Conservation (phyloP, 2,329 filamentous ascomycete genomes). For the Beauveria australis region DNA sequence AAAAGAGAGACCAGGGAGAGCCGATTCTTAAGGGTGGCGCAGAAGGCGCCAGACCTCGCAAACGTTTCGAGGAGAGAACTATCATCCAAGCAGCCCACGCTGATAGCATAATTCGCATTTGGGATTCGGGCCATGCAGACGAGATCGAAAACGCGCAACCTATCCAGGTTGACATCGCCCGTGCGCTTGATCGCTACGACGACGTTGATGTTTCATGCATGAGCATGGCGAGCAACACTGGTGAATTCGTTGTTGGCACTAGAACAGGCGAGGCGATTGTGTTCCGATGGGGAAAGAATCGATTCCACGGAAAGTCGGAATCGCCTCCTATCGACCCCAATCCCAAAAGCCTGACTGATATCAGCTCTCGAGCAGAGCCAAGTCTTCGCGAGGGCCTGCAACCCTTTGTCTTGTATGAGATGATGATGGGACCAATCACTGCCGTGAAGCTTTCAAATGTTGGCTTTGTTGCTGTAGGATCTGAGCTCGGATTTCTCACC, state of each 20-base stretch:
- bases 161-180: slow-evolving; percentile 78
- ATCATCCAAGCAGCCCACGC: slow-evolving; percentile 81
- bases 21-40: slow-evolving; percentile 71
- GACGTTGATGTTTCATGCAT: slow-evolving; percentile 71
- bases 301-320: slow-evolving; percentile 57
- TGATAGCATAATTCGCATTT: slow-evolving; percentile 84
- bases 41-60: slow-evolving; percentile 59
- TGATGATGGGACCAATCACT: slow-evolving; percentile 73
- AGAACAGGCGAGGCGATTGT: slow-evolving; percentile 76
- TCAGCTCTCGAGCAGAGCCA: slow-evolving; percentile 63
- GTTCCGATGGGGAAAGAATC: slow-evolving; percentile 82
- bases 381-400: slow-evolving; percentile 70
- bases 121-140: slow-evolving; percentile 87
- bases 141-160: slow-evolving; percentile 80
- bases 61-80: slow-evolving; percentile 74
- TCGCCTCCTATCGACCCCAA: slow-evolving; percentile 44
- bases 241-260: slow-evolving; percentile 78
- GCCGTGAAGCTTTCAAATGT: slow-evolving; percentile 81
- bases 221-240: slow-evolving; percentile 70
- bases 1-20: slow-evolving; percentile 72
- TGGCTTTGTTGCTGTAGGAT: slow-evolving; percentile 83
- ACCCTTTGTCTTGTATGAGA: slow-evolving; percentile 73
- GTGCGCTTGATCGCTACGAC: slow-evolving; percentile 71
- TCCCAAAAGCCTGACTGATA: slow-evolving; percentile 65
- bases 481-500: slow-evolving; percentile 70